These are phyloP conservation scores for Excoecaria agallocha DNA, from an alignment of 345 rosid genomes.

Conservation along the genomic window DNA sequence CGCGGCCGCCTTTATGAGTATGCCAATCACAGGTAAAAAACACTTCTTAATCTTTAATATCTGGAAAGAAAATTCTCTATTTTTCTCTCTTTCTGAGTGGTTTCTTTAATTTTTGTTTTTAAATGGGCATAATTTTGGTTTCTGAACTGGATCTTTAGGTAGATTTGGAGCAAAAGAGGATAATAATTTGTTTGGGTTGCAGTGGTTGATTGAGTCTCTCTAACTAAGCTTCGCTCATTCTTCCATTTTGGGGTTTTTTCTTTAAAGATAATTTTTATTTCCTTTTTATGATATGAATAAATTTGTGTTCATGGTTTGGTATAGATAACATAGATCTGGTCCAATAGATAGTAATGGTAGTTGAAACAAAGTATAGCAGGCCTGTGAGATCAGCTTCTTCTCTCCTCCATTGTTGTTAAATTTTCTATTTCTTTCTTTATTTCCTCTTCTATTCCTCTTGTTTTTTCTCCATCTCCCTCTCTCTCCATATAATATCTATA, in stretches of 20 bases:
- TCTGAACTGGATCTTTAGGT: slow-evolving; percentile 35
- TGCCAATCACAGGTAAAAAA: slow-evolving; percentile 76
- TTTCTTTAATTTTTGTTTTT: not conserved
- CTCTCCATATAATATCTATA: slow-evolving; percentile 24
- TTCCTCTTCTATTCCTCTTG: slow-evolving; percentile 32
- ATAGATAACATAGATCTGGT: slow-evolving; percentile 60
- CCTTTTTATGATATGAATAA: slow-evolving; percentile 21
- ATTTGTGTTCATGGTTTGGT: slow-evolving; percentile 29
- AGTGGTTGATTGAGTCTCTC: slow-evolving; percentile 42
- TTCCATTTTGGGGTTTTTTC: slow-evolving; percentile 22
- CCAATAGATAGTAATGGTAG: slow-evolving; percentile 44
- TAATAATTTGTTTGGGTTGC: slow-evolving; percentile 21
- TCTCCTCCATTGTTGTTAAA: slow-evolving; percentile 58
- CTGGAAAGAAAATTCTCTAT: not conserved
- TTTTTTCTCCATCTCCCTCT: slow-evolving; percentile 26
- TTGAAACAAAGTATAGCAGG: slow-evolving; percentile 14
- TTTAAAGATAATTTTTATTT: slow-evolving; percentile 5
- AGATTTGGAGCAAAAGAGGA: slow-evolving; percentile 30
- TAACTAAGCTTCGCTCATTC: slow-evolving; percentile 46
- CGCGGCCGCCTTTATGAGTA: slow-evolving; percentile 99
- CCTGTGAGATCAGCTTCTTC: slow-evolving; percentile 47
- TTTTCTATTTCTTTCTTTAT: slow-evolving; percentile 41
- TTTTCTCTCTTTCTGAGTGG: too few relatives aligned
- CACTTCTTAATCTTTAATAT: slow-evolving; percentile 19
- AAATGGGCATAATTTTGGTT: slow-evolving; percentile 1